Evolutionary conservation across 306 rosid species (phyloP).

Genomic region (Cucurbita ficifolia): DNA sequence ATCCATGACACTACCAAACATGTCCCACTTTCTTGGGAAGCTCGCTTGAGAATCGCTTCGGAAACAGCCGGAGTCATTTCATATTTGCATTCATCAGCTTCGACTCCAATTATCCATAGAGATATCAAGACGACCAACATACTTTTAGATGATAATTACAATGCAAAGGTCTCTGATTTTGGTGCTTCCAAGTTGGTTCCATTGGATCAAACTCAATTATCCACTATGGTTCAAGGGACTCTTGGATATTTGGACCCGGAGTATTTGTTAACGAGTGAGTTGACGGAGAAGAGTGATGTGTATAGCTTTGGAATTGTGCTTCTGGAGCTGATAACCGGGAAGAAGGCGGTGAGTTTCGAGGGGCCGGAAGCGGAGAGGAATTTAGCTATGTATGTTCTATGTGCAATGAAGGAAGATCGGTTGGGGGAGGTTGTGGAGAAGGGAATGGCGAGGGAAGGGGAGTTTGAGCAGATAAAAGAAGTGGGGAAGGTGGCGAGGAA

Average conservation of each 20-base stretch:
- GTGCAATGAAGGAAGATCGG: conserved; percentile 18
- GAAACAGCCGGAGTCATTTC: conserved; percentile 35
- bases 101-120: conserved; percentile 32
- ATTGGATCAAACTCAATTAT: conserved; percentile 16
- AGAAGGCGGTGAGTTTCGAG: conserved; percentile 11
- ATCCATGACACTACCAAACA: conserved; percentile 2
- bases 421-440: conserved; percentile 25
- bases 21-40: conserved; percentile 13
- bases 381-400: conserved; percentile 20
- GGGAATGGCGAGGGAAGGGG: neutral
- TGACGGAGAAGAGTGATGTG: conserved; percentile 33
- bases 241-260: conserved; percentile 32
- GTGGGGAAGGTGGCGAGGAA: conserved; percentile 14
- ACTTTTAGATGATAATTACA: conserved; percentile 17
- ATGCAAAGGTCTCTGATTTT: conserved; percentile 32
- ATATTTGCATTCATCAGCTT: conserved; percentile 24
- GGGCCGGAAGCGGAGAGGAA: conserved; percentile 9
- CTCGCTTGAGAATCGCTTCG: conserved; percentile 16
- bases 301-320: conserved; percentile 44
- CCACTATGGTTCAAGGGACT: conserved; percentile 37
- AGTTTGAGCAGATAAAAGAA: conserved; percentile 21
- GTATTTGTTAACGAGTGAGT: conserved; percentile 17
- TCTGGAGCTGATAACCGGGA: conserved; percentile 33
- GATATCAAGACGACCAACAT: conserved; percentile 33
- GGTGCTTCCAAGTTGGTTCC: conserved; percentile 33